Conservation (phyloP, 768 basidiomycete genomes). For the Mycena vulgaris region DNA sequence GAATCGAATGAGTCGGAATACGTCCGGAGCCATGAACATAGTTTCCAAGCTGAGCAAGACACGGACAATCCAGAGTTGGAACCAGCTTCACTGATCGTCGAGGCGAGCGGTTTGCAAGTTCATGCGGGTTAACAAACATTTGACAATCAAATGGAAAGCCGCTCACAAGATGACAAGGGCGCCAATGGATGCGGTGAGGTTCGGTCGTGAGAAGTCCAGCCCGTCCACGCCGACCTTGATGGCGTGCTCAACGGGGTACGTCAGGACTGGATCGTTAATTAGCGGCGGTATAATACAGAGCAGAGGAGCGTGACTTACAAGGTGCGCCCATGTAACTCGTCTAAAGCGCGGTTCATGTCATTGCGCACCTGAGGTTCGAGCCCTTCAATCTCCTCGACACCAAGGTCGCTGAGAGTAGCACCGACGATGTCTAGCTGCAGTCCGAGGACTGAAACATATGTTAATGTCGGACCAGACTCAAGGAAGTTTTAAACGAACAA, state of each 20-base stretch:
- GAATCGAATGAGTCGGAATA: too few species aligned
- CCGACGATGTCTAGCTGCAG: slow-evolving; percentile 38
- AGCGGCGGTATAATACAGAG: not conserved
- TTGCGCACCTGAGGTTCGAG: slow-evolving; percentile 35
- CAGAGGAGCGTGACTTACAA: slow-evolving; percentile 20
- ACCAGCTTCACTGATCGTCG: slow-evolving; percentile 29
- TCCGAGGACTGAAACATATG: slow-evolving; percentile 37
- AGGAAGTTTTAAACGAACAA: slow-evolving; percentile 26
- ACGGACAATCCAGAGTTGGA: slow-evolving; percentile 50
- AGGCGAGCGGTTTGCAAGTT: slow-evolving; percentile 40
- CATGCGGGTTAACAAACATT: not conserved
- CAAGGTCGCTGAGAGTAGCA: slow-evolving; percentile 37
- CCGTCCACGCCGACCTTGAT: slow-evolving; percentile 40
- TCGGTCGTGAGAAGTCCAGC: slow-evolving; percentile 31
- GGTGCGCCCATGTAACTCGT: slow-evolving; percentile 38
- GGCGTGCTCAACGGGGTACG: slow-evolving; percentile 29
- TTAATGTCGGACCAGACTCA: not conserved
- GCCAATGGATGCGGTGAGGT: slow-evolving; percentile 37
- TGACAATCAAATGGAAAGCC: not conserved
- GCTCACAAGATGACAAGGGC: slow-evolving; percentile 40
- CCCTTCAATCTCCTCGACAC: slow-evolving; percentile 30
- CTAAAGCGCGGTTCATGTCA: slow-evolving; percentile 45
- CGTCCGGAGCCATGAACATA: slow-evolving; percentile 44
- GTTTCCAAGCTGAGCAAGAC: not conserved
- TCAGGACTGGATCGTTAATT: not conserved